Base-by-base conservation (phyloP, 176 grass and related monocot genomes). In the Triticum turgidum region DNA sequence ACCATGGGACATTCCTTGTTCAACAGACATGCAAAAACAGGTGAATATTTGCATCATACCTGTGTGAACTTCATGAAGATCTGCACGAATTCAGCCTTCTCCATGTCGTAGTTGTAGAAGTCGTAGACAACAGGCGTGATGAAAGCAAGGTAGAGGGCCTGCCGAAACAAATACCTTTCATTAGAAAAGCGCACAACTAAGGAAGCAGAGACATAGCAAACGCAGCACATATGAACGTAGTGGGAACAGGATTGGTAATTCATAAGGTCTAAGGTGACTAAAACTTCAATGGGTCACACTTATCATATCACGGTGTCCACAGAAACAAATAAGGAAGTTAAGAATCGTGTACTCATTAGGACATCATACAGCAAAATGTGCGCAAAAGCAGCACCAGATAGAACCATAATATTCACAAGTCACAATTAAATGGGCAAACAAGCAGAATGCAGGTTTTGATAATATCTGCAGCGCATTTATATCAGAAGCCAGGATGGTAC, bases 71-170 rank as follows among this genome's bases (percentile, higher is more conserved):
- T 94, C 22, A 69, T 82, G 63, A 97, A 97, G 77, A 94, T 84
- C 73, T 91, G 88, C 4, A 89, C 88, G 22, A 97, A 97, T 38
- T 94, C 92, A 8, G 81, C 63, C 81, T 82, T 97, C 80, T 97
- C 94, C 56, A 87, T 89, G 59, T 94, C 92, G 2, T 94, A 94
- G 54, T 94, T 97, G 73, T 94, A 97, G 86, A 97, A 97, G 72
- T 97, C 94, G 0, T 89, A 90, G 9, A 97, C 86, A 5, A 94
- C 45, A 1, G 90, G 94, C 1, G 94, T 91, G 58, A 97, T 85
- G 62, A 94, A 85, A 22, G 80, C 86, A 41, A 97, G 81, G 83
- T 97, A 91, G 13, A 87, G 2, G 32, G 81, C 17, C 94, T 97
- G 86, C 52, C 83, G 69, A 51, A 2, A 54, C 30, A 78, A 74